Base-by-base conservation (phyloP, 441 rosid species). In the Dalechampia spathulata region DNA sequence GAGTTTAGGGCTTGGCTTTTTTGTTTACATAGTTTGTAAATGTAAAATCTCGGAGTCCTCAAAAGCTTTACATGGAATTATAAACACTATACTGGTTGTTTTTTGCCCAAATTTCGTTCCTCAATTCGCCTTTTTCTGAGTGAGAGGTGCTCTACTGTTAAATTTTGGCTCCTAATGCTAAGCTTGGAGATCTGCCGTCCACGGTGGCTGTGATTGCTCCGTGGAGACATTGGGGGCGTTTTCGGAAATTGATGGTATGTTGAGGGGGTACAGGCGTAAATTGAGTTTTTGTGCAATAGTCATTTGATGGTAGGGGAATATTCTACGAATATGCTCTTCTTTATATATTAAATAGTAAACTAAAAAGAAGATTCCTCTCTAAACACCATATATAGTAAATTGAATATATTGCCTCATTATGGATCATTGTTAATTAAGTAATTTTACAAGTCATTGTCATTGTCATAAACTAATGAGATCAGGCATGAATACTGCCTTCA, bases 21-120 rank as follows among this genome's bases (percentile, higher is more conserved):
- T n/a, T n/a, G n/a, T n/a, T n/a, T n/a, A n/a, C n/a, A n/a, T n/a
- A n/a, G n/a, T n/a, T n/a, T n/a, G n/a, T n/a, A n/a, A n/a, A 1
- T 69, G 75, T 63, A 66, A 59, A 65, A 65, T 49, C 30, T 62
- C 36, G 11, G 55, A 30, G n/a, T n/a, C n/a, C n/a, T n/a, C n/a
- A n/a, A n/a, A n/a, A n/a, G n/a, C n/a, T n/a, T 49, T 22, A 13
- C 56, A 49, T 14, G 32, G 20, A 62, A 44, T 49, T 30, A 64
- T 11, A 60, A 39, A 42, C 14, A 22, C 21, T 40, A 1, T 46
- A 8, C 12, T 15, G 23, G 21, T 28, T 36, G 39, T n/a, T 39
- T 23, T 39, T 45, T 45, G 43, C 46, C 49, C 46, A 20, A 16
- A 57, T 50, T 60, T 39, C 16, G 10, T 37, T 27, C 1, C 9